These are phyloP conservation scores for Aegilops tauschii DNA, from an alignment of 176 grass and related monocot species.

Conservation along the genomic window DNA sequence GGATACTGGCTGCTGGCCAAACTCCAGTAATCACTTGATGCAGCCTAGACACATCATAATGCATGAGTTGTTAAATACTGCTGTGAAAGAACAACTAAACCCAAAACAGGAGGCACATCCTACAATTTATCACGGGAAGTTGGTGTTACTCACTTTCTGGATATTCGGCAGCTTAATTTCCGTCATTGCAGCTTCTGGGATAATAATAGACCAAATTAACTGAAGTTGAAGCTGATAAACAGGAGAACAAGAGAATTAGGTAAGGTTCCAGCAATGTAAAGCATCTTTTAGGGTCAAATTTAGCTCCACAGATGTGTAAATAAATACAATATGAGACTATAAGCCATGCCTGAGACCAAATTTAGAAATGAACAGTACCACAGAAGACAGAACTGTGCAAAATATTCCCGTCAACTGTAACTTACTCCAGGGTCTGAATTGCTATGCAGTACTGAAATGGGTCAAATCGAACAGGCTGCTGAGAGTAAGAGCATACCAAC, in stretches of 20 bases:
- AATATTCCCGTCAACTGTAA: not conserved
- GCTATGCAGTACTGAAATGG: not conserved
- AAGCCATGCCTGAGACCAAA: not conserved
- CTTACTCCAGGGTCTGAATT: not conserved
- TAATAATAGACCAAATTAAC: slow-evolving; percentile 33
- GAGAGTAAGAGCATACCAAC: not conserved
- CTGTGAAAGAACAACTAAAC: slow-evolving; percentile 1
- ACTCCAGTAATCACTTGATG: slow-evolving; percentile 55
- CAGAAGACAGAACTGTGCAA: not conserved
- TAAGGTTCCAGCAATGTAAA: slow-evolving; percentile 7
- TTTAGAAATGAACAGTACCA: not conserved
- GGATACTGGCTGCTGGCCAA: slow-evolving; percentile 59
- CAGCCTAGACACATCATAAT: slow-evolving; percentile 42
- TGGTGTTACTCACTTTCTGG: slow-evolving; percentile 50
- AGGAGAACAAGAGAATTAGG: slow-evolving; percentile 11
- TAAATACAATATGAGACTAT: slow-evolving; percentile 12
- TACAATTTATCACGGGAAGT: slow-evolving; percentile 9
- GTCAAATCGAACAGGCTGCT: not conserved
- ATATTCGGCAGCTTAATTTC: slow-evolving; percentile 49
- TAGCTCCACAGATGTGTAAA: not conserved
- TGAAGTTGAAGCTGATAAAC: slow-evolving; percentile 30
- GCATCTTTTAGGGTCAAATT: slow-evolving; percentile 14
- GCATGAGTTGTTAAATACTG: slow-evolving; percentile 16
- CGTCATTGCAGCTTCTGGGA: slow-evolving; percentile 36
- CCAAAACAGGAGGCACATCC: slow-evolving; percentile 19